A percentile compares a stretch with the other conserved stretches of the same genome.
Conservation (phyloP, 75 land plant genomes). For the Pseudotsuga menziesii region DNA sequence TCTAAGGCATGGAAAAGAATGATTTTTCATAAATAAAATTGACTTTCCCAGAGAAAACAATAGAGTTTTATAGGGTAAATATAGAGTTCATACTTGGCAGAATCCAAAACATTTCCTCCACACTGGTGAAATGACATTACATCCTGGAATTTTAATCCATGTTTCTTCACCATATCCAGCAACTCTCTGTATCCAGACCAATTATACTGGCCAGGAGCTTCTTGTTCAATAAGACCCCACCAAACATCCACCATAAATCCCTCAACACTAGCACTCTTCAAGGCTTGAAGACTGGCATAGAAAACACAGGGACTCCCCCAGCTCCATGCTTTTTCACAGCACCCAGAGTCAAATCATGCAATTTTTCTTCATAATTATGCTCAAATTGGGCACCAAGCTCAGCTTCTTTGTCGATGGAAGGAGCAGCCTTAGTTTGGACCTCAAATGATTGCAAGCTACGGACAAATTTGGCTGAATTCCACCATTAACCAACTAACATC, state of each 20-base stretch:
- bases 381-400: neutral
- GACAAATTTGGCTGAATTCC: conserved; percentile 39
- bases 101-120: conserved; percentile 92
- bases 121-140: conserved; percentile 97
- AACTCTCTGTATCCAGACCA: conserved; percentile 81
- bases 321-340: conserved; percentile 7
- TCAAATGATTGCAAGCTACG: conserved; percentile 47
- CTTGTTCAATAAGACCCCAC: conserved; percentile 92
- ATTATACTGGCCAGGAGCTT: conserved; percentile 59
- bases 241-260: conserved; percentile 96
- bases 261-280: conserved; percentile 86
- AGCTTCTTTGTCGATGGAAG: conserved; percentile 1
- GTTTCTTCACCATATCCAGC: conserved; percentile 66
- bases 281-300: conserved; percentile 75
- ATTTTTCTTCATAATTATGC: conserved; percentile 12
- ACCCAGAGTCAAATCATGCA: neutral
- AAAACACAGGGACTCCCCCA: conserved; percentile 75
- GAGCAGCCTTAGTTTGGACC: conserved; percentile 7
- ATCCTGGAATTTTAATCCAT: conserved; percentile 85
- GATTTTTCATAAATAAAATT: neutral
- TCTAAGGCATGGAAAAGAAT: neutral
- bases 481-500: no score
- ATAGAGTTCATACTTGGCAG: conserved; percentile 24
- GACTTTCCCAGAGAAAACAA: no score
- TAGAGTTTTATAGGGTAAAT: no score